phyloP scores from a whole-genome alignment of 2,329 filamentous ascomycete genomes.

The Aureobasidium namibiae region DNA sequence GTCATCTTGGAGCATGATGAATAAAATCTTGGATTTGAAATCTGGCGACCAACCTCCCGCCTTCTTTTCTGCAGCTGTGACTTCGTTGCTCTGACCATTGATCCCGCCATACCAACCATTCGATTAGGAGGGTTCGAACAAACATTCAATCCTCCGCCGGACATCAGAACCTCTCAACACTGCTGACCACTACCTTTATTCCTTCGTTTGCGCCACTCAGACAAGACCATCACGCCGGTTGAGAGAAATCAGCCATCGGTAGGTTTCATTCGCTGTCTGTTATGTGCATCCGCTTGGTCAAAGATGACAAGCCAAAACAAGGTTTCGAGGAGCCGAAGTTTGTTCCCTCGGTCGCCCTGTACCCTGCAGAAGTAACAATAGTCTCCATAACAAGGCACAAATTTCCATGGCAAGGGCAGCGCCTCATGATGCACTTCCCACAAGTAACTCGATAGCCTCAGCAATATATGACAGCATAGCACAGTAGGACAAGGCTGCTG shows the following conservation, averaged over 20 bases:
- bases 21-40: neutral
- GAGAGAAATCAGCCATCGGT: neutral
- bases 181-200: neutral
- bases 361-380: neutral
- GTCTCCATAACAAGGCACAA: neutral
- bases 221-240: neutral
- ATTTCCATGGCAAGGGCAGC: neutral
- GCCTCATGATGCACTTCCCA: neutral
- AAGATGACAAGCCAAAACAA: neutral
- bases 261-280: neutral
- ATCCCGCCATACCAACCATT: neutral
- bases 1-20: neutral
- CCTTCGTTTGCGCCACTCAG: neutral
- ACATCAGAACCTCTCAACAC: neutral
- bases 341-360: slow-evolving; percentile 1
- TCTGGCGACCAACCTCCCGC: neutral
- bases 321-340: slow-evolving; percentile 10
- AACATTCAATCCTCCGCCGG: neutral
- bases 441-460: neutral
- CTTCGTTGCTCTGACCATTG: neutral
- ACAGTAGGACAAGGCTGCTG: neutral
- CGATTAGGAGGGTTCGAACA: neutral
- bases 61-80: neutral
- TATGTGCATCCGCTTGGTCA: neutral
- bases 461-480: slow-evolving; percentile 1